These are phyloP conservation scores for Cantharellus anzutake DNA, from an alignment of 768 basidiomycete genomes.

Conservation along the genomic window DNA sequence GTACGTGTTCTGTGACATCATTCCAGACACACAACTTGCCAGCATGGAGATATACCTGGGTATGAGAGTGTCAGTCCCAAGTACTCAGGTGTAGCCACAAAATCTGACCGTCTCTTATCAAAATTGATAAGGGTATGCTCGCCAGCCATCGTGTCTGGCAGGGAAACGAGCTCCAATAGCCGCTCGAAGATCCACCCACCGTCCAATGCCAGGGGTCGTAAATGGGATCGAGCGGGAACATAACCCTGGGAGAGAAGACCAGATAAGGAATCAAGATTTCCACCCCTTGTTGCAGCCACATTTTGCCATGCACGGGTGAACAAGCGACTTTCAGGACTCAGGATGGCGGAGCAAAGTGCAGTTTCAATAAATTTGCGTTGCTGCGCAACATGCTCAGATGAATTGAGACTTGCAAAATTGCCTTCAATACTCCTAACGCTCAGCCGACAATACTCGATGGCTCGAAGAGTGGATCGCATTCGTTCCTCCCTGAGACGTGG, in stretches of 20 bases:
- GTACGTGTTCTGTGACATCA: constrained; percentile 27
- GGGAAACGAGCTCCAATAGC: constrained; percentile 57
- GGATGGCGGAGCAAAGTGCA: constrained; percentile 49
- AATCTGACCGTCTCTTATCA: constrained; percentile 56
- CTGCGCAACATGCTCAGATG: neutral
- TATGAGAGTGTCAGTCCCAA: neutral
- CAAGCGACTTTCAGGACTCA: constrained; percentile 63
- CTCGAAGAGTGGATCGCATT: constrained; percentile 52
- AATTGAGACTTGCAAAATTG: constrained; percentile 10
- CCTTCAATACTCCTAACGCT: constrained; percentile 14
- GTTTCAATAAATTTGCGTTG: constrained; percentile 71
- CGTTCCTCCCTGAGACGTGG: constrained; percentile 43
- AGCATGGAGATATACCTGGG: constrained; percentile 47
- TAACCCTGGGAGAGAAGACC: constrained; percentile 35
- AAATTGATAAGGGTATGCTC: constrained; percentile 51
- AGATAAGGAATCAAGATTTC: constrained; percentile 39
- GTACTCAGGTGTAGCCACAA: constrained; percentile 8
- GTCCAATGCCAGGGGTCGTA: constrained; percentile 31
- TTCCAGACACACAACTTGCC: constrained; percentile 32
- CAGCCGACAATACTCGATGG: constrained; percentile 53
- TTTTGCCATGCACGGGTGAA: constrained; percentile 64
- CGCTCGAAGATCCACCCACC: constrained; percentile 72
- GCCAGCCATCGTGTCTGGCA: constrained; percentile 50
- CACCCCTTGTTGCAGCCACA: constrained; percentile 42
- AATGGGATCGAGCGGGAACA: constrained; percentile 21